Evolutionary conservation across 1,284 basidiomycete species (phyloP).

Genomic region (Fomitiporia mediterranea): DNA sequence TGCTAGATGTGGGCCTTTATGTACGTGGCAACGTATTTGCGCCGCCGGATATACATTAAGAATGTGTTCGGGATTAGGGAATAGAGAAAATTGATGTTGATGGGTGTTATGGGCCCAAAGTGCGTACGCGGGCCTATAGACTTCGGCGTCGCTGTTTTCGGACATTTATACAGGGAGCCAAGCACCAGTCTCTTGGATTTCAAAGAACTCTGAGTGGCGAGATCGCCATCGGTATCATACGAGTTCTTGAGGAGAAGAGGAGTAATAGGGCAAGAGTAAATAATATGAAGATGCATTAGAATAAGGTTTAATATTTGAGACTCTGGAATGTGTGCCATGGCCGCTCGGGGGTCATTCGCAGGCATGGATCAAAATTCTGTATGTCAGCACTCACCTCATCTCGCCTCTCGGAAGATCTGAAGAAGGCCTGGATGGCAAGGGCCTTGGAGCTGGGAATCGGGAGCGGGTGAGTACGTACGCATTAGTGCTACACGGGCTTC

Average conservation of each 20-base stretch:
- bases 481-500: not conserved
- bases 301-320: not conserved
- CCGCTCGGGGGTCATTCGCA: not conserved
- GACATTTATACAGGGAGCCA: not conserved
- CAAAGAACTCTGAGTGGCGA: not conserved
- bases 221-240: constrained; percentile 3
- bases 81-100: not conserved
- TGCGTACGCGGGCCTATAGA: not conserved
- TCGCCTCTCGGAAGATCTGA: not conserved
- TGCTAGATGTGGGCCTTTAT: not conserved
- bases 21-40: not conserved
- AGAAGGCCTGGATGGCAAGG: not conserved
- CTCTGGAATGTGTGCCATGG: not conserved
- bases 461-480: not conserved
- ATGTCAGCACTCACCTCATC: not conserved
- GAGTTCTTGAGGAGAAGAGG: not conserved
- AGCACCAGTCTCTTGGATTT: not conserved
- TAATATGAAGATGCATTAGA: too few species aligned
- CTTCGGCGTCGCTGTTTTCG: not conserved
- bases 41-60: not conserved
- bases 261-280: not conserved
- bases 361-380: not conserved
- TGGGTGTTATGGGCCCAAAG: not conserved
- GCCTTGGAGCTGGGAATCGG: not conserved
- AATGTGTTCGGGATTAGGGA: too few species aligned